phyloP scores from a whole-genome alignment of 2,329 filamentous ascomycete species.

The Cladophialophora yegresii region DNA sequence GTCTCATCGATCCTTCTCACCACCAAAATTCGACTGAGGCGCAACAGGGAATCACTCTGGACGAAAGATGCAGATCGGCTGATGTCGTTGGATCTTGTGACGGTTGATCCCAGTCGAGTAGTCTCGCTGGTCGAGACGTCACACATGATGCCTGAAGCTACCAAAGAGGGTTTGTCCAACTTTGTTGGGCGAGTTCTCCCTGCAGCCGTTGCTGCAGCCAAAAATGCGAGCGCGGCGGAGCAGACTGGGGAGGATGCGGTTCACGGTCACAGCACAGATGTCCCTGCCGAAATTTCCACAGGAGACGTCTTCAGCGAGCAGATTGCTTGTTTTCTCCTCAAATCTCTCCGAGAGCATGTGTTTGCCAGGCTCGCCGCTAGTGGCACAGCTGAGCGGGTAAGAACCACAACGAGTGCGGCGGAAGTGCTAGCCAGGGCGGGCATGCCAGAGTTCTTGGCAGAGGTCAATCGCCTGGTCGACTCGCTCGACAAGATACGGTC shows the following conservation, averaged over 20 bases:
- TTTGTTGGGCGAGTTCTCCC: constrained; percentile 57
- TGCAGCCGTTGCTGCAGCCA: constrained; percentile 52
- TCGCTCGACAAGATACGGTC: constrained; percentile 58
- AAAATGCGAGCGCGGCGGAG: constrained; percentile 31
- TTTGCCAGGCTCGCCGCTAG: constrained; percentile 59
- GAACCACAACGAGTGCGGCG: constrained; percentile 59
- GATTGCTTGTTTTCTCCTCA: constrained; percentile 62
- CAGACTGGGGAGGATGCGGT: constrained; percentile 41
- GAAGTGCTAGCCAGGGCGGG: constrained; percentile 62
- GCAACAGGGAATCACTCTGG: constrained; percentile 65
- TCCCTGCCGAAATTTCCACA: constrained; percentile 42
- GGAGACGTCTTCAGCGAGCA: constrained; percentile 58
- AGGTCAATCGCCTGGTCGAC: constrained; percentile 62
- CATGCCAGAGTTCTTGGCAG: constrained; percentile 62
- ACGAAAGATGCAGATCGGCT: constrained; percentile 63
- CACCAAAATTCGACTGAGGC: constrained; percentile 66
- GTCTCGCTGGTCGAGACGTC: constrained; percentile 52
- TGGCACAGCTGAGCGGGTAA: constrained; percentile 61
- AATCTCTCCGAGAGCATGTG: constrained; percentile 59
- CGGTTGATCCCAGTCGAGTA: constrained; percentile 45
- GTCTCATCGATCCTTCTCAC: constrained; percentile 65
- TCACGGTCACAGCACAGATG: constrained; percentile 22
- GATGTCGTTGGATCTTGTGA: constrained; percentile 49
- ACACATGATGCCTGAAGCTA: constrained; percentile 51
- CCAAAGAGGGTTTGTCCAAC: constrained; percentile 49